phyloP scores from a whole-genome alignment of 805 yeast species.

The Yarrowia divulgata region DNA sequence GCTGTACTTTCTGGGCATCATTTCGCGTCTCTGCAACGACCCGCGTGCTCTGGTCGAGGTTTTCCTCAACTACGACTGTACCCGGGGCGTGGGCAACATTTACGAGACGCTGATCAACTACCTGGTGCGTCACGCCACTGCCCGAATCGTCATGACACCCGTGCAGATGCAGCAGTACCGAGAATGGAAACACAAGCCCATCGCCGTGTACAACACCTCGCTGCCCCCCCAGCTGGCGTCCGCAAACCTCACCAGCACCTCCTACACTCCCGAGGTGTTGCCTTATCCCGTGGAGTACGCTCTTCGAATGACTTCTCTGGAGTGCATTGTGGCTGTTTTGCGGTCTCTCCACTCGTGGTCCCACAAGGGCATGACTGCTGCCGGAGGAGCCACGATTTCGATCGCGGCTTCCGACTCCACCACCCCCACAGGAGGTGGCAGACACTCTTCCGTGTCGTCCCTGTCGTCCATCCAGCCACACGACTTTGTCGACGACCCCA shows the following conservation, averaged over 20 bases:
- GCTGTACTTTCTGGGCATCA: slow-evolving; percentile 79
- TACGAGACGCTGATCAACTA: slow-evolving; percentile 84
- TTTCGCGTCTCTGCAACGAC: slow-evolving; percentile 83
- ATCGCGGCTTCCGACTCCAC: slow-evolving; percentile 42
- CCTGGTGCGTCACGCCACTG: slow-evolving; percentile 72
- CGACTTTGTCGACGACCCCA: slow-evolving; percentile 65
- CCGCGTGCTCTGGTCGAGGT: slow-evolving; percentile 91
- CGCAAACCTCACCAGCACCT: slow-evolving; percentile 60
- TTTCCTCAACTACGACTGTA: slow-evolving; percentile 95
- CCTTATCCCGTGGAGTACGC: slow-evolving; percentile 76
- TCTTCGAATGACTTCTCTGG: slow-evolving; percentile 79
- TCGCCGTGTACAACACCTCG: slow-evolving; percentile 75
- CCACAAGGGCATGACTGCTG: slow-evolving; percentile 61
- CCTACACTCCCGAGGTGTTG: slow-evolving; percentile 46
- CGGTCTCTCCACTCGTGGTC: slow-evolving; percentile 88
- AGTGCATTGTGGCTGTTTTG: slow-evolving; percentile 80
- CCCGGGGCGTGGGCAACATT: slow-evolving; percentile 76
- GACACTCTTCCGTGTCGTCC: slow-evolving; percentile 29
- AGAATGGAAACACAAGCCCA: slow-evolving; percentile 58
- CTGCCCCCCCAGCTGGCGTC: slow-evolving; percentile 81
- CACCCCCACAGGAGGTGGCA: slow-evolving; percentile 11
- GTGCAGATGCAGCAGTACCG: slow-evolving; percentile 67
- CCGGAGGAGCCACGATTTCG: slow-evolving; percentile 37
- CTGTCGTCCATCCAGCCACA: slow-evolving; percentile 6
- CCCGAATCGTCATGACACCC: slow-evolving; percentile 74